A percentile compares a stretch with the other conserved stretches of the same genome.
phyloP scores from a whole-genome alignment of 2,329 filamentous ascomycete genomes.

The Sarocladiaceae sp. region DNA sequence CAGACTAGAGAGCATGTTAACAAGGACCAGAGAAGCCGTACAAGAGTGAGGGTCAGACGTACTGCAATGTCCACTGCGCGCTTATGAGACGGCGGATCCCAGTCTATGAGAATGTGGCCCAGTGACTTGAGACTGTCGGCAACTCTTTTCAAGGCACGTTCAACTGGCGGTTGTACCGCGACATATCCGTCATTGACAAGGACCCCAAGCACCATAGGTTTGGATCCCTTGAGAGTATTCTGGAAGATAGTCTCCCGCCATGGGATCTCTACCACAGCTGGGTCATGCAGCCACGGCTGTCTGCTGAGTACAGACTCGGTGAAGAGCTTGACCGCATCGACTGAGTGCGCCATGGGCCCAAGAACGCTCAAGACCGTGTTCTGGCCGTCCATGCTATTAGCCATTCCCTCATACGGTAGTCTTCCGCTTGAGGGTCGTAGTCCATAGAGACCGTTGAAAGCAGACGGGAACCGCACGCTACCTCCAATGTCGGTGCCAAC shows the following conservation, averaged over 20 bases:
- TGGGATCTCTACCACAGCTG: conserved; percentile 28
- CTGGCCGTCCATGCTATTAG: conserved; percentile 30
- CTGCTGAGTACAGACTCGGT: conserved; percentile 25
- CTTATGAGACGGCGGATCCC: background rate
- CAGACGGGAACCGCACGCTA: conserved; percentile 38
- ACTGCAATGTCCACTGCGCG: background rate
- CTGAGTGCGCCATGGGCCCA: conserved; percentile 27
- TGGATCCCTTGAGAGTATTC: background rate
- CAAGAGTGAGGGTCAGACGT: background rate
- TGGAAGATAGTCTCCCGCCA: conserved; percentile 22
- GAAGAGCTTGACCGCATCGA: conserved; percentile 16
- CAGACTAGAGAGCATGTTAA: background rate
- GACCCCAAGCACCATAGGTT: background rate
- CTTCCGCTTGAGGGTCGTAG: conserved; percentile 26
- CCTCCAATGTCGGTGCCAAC: conserved; percentile 44
- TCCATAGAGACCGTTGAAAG: conserved; percentile 38
- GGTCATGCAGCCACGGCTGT: conserved; percentile 31
- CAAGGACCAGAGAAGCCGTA: background rate
- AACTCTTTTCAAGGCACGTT: background rate
- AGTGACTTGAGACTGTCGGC: background rate
- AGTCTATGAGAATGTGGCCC: background rate
- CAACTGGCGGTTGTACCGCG: background rate
- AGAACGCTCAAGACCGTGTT: conserved; percentile 27
- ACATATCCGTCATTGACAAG: background rate
- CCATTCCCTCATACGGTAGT: conserved; percentile 28